Conservation (phyloP, 192 early-diverging fungal genomes). For the Piromyces sp. region DNA sequence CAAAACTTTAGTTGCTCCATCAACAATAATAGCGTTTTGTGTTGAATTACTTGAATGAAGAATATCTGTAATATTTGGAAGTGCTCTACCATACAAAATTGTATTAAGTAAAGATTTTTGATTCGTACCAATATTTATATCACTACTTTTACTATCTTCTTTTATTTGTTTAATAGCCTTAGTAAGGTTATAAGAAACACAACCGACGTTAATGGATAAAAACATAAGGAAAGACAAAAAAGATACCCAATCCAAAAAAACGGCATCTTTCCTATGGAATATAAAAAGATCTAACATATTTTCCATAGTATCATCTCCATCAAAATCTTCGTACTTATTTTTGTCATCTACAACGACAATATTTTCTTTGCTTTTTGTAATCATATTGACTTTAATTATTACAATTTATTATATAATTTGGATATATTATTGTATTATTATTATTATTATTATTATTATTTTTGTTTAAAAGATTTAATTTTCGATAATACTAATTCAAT, state of each 20-base stretch:
- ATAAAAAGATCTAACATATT: neutral
- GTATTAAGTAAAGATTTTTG: neutral
- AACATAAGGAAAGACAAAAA: neutral
- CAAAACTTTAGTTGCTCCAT: neutral
- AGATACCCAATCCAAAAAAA: neutral
- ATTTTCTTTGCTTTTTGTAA: neutral
- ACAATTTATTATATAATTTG: too few species aligned
- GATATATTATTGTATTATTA: too few species aligned
- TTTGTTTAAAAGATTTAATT: too few species aligned
- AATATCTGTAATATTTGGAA: too few species aligned
- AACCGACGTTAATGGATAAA: neutral
- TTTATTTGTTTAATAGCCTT: too few species aligned
- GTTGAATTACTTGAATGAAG: neutral
- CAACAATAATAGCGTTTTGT: neutral
- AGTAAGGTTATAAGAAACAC: neutral
- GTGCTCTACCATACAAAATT: too few species aligned
- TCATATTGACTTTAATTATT: too few species aligned
- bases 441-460: too few species aligned
- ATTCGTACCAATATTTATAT: too few species aligned
- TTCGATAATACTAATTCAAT: too few species aligned
- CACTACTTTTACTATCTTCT: too few species aligned
- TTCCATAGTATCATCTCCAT: neutral
- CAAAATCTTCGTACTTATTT: neutral
- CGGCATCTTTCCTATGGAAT: neutral
- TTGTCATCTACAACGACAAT: neutral